Conservation (phyloP, 805 yeast genomes). For the Myxozyma vanderwaltii region DNA sequence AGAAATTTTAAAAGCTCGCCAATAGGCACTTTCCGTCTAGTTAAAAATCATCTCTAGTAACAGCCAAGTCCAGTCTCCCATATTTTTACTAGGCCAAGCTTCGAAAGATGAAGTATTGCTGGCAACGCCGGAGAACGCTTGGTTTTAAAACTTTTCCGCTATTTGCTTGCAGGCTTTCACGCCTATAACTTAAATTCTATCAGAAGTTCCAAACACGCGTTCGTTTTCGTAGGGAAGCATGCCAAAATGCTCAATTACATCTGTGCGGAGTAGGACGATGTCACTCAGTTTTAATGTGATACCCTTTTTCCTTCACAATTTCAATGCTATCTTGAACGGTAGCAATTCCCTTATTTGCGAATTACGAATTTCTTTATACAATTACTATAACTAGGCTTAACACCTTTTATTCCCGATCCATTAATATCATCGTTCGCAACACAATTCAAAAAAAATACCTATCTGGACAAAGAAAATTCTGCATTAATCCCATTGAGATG, state of each 20-base stretch:
- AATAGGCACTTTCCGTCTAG: constrained; percentile 18
- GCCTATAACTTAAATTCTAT: neutral
- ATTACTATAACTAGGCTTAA: neutral
- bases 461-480: constrained; percentile 8
- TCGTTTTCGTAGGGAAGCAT: neutral
- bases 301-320: neutral
- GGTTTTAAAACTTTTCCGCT: constrained; percentile 4
- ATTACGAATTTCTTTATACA: constrained; percentile 12
- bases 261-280: constrained; percentile 10
- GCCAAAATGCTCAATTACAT: neutral
- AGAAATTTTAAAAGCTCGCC: constrained; percentile 10
- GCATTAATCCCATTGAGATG: constrained; percentile 15
- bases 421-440: neutral
- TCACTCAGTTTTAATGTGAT: constrained; percentile 7
- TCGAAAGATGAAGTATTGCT: constrained; percentile 10
- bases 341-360: constrained; percentile 7
- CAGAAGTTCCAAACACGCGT: neutral
- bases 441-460: constrained; percentile 1
- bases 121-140: constrained; percentile 6
- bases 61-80: constrained; percentile 4
- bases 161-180: neutral
- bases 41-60: constrained; percentile 12
- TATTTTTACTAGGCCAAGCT: constrained; percentile 7
- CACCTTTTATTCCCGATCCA: neutral
- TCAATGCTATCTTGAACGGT: constrained; percentile 1